Conservation (phyloP, 2,329 filamentous ascomycete genomes). For the Penicillium sp. region DNA sequence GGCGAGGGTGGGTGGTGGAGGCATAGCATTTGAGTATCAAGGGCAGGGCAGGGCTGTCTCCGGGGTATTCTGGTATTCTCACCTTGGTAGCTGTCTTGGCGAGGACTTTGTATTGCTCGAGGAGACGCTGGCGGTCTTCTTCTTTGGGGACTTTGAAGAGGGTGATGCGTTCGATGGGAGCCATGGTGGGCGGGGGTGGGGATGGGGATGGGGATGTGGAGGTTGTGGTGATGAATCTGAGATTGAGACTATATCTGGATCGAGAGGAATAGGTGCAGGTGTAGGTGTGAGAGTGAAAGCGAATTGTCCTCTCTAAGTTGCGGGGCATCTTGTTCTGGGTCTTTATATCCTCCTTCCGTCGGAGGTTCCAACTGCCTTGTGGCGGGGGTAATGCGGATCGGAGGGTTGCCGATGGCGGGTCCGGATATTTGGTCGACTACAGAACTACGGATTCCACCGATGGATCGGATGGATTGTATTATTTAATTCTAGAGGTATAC, state of each 20-base stretch:
- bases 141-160: conserved; percentile 56
- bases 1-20: too few relatives aligned
- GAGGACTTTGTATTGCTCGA: conserved; percentile 49
- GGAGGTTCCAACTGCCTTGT: background rate
- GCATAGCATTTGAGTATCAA: too few relatives aligned
- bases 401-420: background rate
- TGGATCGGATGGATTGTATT: background rate
- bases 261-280: background rate
- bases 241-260: background rate
- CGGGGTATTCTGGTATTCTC: background rate
- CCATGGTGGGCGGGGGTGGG: conserved; percentile 20
- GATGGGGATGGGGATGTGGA: too few relatives aligned
- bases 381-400: background rate
- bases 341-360: background rate
- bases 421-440: background rate
- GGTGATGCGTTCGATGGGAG: conserved; percentile 52
- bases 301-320: background rate
- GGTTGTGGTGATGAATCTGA: background rate
- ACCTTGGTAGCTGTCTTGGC: conserved; percentile 50
- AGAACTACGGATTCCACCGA: background rate
- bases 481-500: too few relatives aligned
- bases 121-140: conserved; percentile 44
- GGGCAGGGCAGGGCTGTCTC: too few relatives aligned
- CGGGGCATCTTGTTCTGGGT: background rate
- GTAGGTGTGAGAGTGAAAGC: background rate